Conservation (phyloP, 1,284 basidiomycete genomes). For the Termitomyces sp. region DNA sequence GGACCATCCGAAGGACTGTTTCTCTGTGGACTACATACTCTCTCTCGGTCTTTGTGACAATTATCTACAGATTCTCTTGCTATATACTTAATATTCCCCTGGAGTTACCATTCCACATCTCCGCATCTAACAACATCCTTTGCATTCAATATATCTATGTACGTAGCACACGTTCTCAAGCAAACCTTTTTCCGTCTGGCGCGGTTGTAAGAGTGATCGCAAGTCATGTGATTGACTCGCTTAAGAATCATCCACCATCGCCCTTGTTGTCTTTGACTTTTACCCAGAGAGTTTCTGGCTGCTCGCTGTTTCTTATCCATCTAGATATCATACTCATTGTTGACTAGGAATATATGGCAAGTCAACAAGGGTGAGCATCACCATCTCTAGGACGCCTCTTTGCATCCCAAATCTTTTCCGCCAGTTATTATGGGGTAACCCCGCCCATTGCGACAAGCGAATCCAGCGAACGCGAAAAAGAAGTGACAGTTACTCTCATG, state of each 20-base stretch:
- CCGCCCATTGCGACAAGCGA: slow-evolving; percentile 86
- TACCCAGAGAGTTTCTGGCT: neutral
- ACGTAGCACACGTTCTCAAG: too few relatives aligned
- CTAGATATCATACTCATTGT: neutral
- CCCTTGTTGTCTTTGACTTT: slow-evolving; percentile 7
- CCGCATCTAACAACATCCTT: too few relatives aligned
- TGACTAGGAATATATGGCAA: slow-evolving; percentile 27
- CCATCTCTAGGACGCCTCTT: neutral
- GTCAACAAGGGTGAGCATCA: slow-evolving; percentile 32
- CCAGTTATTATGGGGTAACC: slow-evolving; percentile 75
- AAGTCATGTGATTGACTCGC: slow-evolving; percentile 14
- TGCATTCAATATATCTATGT: too few relatives aligned
- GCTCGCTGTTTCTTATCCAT: neutral
- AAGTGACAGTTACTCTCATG: slow-evolving; percentile 84
- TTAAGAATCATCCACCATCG: slow-evolving; percentile 13
- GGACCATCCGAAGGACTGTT: neutral
- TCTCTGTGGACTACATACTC: neutral
- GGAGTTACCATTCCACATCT: too few relatives aligned
- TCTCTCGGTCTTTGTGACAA: neutral
- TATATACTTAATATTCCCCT: too few relatives aligned
- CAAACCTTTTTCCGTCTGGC: too few relatives aligned
- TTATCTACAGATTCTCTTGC: neutral
- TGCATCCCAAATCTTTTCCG: slow-evolving; percentile 10
- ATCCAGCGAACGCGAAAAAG: slow-evolving; percentile 69
- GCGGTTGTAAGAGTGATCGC: neutral